phyloP scores from a whole-genome alignment of 345 rosid genomes.

The Brassica carinata region DNA sequence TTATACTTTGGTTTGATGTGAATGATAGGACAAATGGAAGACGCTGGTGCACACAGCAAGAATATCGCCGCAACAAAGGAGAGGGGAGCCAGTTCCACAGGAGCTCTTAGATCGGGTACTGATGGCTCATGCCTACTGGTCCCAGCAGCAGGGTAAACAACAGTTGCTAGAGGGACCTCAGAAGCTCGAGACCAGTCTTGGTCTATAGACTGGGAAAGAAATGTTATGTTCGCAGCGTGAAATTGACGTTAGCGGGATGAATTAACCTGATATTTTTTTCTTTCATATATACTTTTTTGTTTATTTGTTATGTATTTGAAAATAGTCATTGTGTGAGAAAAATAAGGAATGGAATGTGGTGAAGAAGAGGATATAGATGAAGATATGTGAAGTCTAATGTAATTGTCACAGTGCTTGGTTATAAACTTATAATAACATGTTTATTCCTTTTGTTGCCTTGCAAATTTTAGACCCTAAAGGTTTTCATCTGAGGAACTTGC shows the following conservation, averaged over 20 bases:
- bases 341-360: conserved; percentile 3
- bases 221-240: conserved; percentile 2
- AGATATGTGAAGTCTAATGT: conserved; percentile 30
- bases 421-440: conserved; percentile 26
- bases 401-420: conserved; percentile 35
- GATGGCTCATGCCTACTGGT: conserved; percentile 90
- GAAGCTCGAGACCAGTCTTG: conserved; percentile 55
- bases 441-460: conserved; percentile 11
- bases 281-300: conserved; percentile 29
- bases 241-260: conserved; percentile 18
- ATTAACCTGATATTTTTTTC: not conserved
- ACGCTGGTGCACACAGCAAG: conserved; percentile 95
- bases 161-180: conserved; percentile 54
- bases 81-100: conserved; percentile 98
- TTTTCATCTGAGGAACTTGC: not conserved
- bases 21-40: conserved; percentile 95
- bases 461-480: not conserved
- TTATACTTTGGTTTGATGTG: conserved; percentile 7
- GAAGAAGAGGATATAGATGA: conserved; percentile 28
- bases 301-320: conserved; percentile 26
- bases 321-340: conserved; percentile 23
- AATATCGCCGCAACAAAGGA: conserved; percentile 96
- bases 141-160: conserved; percentile 82
- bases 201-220: conserved; percentile 40
- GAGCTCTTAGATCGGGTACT: conserved; percentile 92